phyloP scores from a whole-genome alignment of 2,329 filamentous ascomycete species.

The Curvularia sp. region DNA sequence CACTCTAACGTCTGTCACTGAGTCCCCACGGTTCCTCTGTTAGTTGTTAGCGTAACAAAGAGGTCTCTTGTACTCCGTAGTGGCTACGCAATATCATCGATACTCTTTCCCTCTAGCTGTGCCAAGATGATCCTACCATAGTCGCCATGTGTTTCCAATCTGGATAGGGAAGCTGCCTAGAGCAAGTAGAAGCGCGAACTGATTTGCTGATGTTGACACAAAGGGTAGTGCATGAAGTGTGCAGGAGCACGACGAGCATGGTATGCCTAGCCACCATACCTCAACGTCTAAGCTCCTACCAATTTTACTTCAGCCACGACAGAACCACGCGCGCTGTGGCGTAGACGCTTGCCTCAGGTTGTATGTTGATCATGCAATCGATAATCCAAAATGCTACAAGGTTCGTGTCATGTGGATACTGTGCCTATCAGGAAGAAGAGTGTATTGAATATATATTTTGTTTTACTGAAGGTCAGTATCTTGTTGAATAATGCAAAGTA shows the following conservation, averaged over 20 bases:
- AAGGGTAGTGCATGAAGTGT: constrained; percentile 6
- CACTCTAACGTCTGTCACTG: neutral
- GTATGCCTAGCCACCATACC: constrained; percentile 15
- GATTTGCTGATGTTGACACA: constrained; percentile 4
- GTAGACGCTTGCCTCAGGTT: constrained; percentile 24
- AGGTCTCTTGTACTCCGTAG: neutral
- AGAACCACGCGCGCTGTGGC: constrained; percentile 9
- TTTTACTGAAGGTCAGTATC: constrained; percentile 27
- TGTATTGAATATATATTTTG: constrained; percentile 24
- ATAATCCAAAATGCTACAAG: constrained; percentile 23
- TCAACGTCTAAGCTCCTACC: constrained; percentile 25
- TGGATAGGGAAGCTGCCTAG: neutral
- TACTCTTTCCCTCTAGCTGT: neutral
- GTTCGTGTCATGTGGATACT: constrained; percentile 13
- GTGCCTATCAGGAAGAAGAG: constrained; percentile 11
- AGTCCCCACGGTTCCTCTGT: neutral
- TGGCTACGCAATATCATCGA: neutral
- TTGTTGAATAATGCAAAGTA: constrained; percentile 34
- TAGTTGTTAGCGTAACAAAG: neutral
- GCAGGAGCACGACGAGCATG: constrained; percentile 3
- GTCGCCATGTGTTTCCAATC: neutral
- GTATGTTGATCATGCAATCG: constrained; percentile 28
- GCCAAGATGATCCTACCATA: neutral
- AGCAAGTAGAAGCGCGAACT: neutral
- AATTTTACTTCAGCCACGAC: constrained; percentile 7